These are phyloP conservation scores for Prunus armeniaca DNA, from an alignment of 306 rosid genomes.

Conservation along the genomic window DNA sequence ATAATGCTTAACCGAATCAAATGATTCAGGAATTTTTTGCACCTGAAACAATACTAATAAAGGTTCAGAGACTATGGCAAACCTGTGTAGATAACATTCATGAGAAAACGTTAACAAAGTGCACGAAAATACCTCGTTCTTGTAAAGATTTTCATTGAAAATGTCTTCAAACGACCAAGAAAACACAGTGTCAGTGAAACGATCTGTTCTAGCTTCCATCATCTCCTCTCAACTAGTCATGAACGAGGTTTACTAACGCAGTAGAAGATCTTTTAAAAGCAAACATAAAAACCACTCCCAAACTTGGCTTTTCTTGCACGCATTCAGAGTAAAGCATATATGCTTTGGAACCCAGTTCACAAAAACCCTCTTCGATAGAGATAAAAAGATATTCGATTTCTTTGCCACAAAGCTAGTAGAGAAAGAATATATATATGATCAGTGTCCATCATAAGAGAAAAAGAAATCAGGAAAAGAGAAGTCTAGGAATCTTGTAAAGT, in stretches of 20 bases:
- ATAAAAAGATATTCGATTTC: not conserved
- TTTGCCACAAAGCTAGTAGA: not conserved
- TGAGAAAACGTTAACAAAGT: not conserved
- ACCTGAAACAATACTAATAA: constrained; percentile 32
- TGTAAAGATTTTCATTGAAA: constrained; percentile 38
- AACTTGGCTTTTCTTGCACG: not conserved
- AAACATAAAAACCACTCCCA: no score
- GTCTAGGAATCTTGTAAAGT: not conserved
- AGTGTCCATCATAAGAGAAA: not conserved
- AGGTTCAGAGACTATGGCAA: not conserved
- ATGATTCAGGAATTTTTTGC: constrained; percentile 39
- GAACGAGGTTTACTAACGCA: no score
- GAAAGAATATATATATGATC: not conserved
- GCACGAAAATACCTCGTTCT: constrained; percentile 30
- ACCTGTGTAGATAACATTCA: not conserved
- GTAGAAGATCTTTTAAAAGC: no score
- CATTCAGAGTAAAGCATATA: not conserved
- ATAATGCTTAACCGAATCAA: constrained; percentile 41
- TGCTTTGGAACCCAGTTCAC: not conserved
- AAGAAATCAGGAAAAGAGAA: not conserved
- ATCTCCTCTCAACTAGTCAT: constrained; percentile 8
- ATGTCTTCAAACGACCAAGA: constrained; percentile 66
- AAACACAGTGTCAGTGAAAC: constrained; percentile 35
- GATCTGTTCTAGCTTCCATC: not conserved
- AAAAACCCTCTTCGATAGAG: not conserved